Base-by-base conservation (phyloP, 306 rosid genomes). In the Citrullus colocynthis region DNA sequence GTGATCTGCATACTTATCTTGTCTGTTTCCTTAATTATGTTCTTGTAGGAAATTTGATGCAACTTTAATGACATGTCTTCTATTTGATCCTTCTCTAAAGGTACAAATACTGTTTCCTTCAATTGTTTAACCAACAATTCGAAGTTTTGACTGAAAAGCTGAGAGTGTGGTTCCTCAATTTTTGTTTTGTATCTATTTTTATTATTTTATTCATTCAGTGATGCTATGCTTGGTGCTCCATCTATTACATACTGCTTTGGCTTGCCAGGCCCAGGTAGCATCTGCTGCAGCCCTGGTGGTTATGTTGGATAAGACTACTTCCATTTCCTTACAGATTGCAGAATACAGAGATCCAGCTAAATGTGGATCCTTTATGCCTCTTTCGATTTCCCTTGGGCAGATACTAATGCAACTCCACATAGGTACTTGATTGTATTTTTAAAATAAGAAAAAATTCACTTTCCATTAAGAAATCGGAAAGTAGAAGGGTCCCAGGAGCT, bases 11-110 rank as follows among this genome's bases (percentile, higher is more conserved):
- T 78, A 69, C 71, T 75, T 55, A 55, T 56, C 71, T 63, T 6
- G 12, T 63, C 41, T 28, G n/a, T 17, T 14, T 63, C 71, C 71
- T 63, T 34, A 16, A 63, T 63, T 36, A 34, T 63, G 4, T 36
- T 17, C 80, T 80, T 81, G 16, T 83, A 90, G 98, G 97, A 92
- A 81, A 85, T 87, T 84, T 85, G 99, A 92, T 80, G 92, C 97
- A 77, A 92, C 93, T 80, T 64, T 95, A 76, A 85, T 92, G 91
- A 89, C 99, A 12, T 90, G 97, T 84, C 81, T 95, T 85, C 83
- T 95, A 71, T 92, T 88, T 85, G 99, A 95, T 83, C 97, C 97
- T 77, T 88, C 83, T 86, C 80, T 90, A 70, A 92, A 95, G 97
- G 98, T 94, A 84, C 78, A 78, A 32, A 51, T 60, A 63, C 71